Evolutionary conservation across 352 stramenopile genomes (phyloP), one percentile per base, ranked within the genome.

Genomic region (Pythium insidiosum): DNA sequence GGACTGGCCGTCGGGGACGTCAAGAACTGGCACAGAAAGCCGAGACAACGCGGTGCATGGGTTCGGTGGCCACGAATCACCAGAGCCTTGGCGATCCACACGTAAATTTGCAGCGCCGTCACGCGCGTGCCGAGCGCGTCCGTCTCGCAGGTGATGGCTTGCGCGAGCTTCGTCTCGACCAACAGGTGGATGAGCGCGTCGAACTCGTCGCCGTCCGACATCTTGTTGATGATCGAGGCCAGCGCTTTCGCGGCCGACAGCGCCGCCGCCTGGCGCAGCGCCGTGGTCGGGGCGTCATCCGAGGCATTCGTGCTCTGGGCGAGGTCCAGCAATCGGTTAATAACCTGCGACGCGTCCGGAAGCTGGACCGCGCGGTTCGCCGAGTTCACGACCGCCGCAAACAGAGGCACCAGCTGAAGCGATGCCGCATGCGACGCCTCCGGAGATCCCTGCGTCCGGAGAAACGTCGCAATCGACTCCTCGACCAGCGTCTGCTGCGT

Each of bases 151-250:
- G 63, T 50, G 38, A 90, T 74, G 25, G 87, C 61, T 35, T 46
- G 46, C 3, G 70, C 74, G 34, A 90, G 67, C 46, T 84, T 88
- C 24, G 66, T 57, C 31, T 78, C 56, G 3, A 93, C 61, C 38
- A 93, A 47, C 47, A 84, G 57, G 22, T 82, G 50, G 36, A 88
- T 83, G 10, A 88, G 61, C 22, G 76, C 61, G 48, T 89, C 70
- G 49, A 91, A 87, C 50, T 89, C 73, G 29, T 73, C 68, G 25
- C 78, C 76, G 30, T 93, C 81, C 23, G 72, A 69, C 71, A 89
- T 88, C 41, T 89, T 90, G 71, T 93, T 93, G 50, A 93, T 68
- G 44, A 91, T 87, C 15, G 81, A 89, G 19, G 76, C 81, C 6
- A 93, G 62, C 9, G 81, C 80, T 44, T 89, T 88, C 31, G 78